A percentile compares a stretch with the other conserved stretches of the same genome.
These are phyloP conservation scores for Ganoderma sinense DNA, from an alignment of 1,284 basidiomycete species.

Conservation along the genomic window DNA sequence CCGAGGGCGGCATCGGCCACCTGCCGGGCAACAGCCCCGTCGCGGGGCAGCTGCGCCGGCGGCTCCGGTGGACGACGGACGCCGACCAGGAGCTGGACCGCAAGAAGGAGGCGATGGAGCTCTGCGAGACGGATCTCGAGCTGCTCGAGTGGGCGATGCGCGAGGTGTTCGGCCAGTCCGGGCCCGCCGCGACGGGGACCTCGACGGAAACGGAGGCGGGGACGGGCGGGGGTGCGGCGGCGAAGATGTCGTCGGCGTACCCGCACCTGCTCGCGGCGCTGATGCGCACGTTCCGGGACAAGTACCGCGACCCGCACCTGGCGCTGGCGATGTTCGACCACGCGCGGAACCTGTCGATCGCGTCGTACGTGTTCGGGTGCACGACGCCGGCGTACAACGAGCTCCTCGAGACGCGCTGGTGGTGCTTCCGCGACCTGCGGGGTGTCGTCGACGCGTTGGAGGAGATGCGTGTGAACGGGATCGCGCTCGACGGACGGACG, in stretches of 20 bases:
- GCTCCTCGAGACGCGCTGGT: conserved; percentile 82
- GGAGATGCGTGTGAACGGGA: conserved; percentile 85
- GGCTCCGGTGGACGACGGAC: conserved; percentile 59
- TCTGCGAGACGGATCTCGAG: conserved; percentile 74
- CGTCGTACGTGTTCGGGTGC: conserved; percentile 88
- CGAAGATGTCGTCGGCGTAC: conserved; percentile 51
- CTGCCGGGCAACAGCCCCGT: conserved; percentile 20
- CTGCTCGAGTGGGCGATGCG: conserved; percentile 80
- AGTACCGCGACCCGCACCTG: conserved; percentile 81
- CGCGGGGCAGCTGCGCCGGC: conserved; percentile 46
- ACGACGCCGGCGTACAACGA: conserved; percentile 88
- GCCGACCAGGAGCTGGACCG: conserved; percentile 71
- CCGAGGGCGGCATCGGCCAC: conserved; percentile 28
- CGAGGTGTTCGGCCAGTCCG: conserved; percentile 72
- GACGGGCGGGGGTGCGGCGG: neutral
- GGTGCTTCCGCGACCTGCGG: conserved; percentile 79
- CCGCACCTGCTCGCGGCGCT: conserved; percentile 77
- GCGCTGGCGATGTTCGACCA: conserved; percentile 86
- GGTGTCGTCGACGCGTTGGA: conserved; percentile 75
- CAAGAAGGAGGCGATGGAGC: conserved; percentile 79
- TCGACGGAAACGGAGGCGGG: no score
- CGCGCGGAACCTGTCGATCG: conserved; percentile 73
- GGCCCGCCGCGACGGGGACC: conserved; percentile 33
- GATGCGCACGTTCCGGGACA: conserved; percentile 79
- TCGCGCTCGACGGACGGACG: conserved; percentile 70